Percentiles rank a stretch among this genome's conserved stretches.
phyloP scores from a whole-genome alignment of 2,329 filamentous ascomycete genomes.

The Fusarium acutatum region DNA sequence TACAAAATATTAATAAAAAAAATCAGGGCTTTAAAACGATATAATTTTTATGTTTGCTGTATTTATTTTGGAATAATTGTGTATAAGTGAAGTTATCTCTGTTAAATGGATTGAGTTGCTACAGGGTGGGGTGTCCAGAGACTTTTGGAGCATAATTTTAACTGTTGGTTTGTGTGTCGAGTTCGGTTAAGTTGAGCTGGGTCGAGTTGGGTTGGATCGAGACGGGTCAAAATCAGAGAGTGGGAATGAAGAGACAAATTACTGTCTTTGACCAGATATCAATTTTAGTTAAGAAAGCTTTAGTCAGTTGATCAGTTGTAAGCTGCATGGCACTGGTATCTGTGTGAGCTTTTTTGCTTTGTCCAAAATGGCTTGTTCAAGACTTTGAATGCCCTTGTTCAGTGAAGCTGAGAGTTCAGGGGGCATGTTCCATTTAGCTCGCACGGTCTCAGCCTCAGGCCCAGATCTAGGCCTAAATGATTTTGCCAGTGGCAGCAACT shows the following conservation, averaged over 20 bases:
- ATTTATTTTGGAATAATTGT: no score
- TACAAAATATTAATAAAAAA: no score
- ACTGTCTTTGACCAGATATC: rapidly evolving
- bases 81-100: no score
- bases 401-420: rapidly evolving
- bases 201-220: not conserved
- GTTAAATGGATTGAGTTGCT: no score
- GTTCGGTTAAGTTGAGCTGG: not conserved
- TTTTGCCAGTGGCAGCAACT: not conserved
- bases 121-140: no score
- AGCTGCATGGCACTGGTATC: rapidly evolving
- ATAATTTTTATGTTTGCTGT: rapidly evolving
- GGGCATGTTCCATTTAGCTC: rapidly evolving
- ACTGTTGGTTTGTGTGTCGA: no score
- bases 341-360: not conserved
- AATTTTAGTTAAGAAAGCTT: rapidly evolving
- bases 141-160: no score
- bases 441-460: rapidly evolving
- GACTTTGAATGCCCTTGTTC: not conserved
- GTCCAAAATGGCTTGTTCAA: not conserved
- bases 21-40: no score
- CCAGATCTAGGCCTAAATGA: rapidly evolving
- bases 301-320: rapidly evolving
- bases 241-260: not conserved
- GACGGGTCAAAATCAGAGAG: rapidly evolving